Percentiles rank a stretch among this genome's conserved stretches.
phyloP scores from a whole-genome alignment of 371 early-diverging fungal genomes.

The Apophysomyces trapeziformis region DNA sequence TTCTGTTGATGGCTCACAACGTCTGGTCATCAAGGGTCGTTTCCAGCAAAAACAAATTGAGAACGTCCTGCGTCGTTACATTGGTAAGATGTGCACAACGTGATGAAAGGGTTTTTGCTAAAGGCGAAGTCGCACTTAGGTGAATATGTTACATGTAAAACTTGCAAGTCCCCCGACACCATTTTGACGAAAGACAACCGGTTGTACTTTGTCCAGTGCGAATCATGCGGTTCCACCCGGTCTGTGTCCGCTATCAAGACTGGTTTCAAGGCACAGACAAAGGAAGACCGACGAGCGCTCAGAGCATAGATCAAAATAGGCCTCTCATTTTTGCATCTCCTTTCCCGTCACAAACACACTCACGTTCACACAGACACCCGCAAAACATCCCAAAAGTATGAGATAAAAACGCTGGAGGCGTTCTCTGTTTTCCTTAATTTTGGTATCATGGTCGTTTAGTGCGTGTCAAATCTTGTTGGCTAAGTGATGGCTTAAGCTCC shows the following conservation, averaged over 20 bases:
- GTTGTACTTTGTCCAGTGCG: slow-evolving; percentile 96
- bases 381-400: background rate
- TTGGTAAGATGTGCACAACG: slow-evolving; percentile 52
- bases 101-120: background rate
- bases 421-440: background rate
- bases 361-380: background rate
- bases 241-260: slow-evolving; percentile 97
- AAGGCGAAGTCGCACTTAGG: slow-evolving; percentile 39
- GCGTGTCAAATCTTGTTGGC: slow-evolving; percentile 23
- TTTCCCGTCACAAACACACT: background rate
- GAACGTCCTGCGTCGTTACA: slow-evolving; percentile 96
- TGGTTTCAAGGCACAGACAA: slow-evolving; percentile 92
- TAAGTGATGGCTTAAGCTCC: slow-evolving; percentile 25
- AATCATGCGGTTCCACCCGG: slow-evolving; percentile 93
- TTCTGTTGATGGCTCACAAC: slow-evolving; percentile 91
- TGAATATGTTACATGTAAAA: slow-evolving; percentile 98
- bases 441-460: background rate
- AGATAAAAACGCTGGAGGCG: background rate
- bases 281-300: slow-evolving; percentile 57
- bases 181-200: slow-evolving; percentile 95
- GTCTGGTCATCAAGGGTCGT: slow-evolving; percentile 95
- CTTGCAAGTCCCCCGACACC: slow-evolving; percentile 97
- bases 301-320: slow-evolving; percentile 24
- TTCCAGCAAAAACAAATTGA: slow-evolving; percentile 99
- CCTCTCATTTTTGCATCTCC: too few relatives aligned